Base-by-base conservation (phyloP, 805 yeast genomes). In the Candida parachauliodes region DNA sequence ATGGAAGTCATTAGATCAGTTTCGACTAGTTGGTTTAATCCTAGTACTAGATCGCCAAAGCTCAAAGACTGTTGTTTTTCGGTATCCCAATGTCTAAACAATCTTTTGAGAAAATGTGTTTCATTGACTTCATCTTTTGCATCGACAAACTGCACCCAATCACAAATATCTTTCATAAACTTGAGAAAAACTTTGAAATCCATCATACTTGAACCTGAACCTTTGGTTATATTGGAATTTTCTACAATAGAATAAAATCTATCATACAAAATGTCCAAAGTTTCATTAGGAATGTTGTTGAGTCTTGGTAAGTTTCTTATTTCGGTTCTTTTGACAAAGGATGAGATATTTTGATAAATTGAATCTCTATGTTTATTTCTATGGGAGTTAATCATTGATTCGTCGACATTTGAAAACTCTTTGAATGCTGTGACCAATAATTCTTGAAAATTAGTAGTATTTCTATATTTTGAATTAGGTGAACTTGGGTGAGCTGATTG, bases 261-360 rank as follows among this genome's bases (percentile, higher is more conserved):
- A 52, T 93, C 98, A 57, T 93, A 91, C 4, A 88, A 68, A 39
- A 83, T 76, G 3, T 88, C 77, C 12, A 88, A 47, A 26, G 85
- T 77, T 0, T 70, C 79, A 18, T 60, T 67, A 3, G 70, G 56
- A 23, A 91, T 61, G 52, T 83, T 76, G 18, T 70, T 72, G 1
- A 86, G 77, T 54, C 82, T 81, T 24, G 94, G 91, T 38, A 91
- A 65, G 58, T 88, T 89, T 47, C 98, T 72, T 28, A 93, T 57
- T 58, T 93, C 96, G 0, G 97, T 87, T 40, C 96, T 73, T 59
- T 91, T 93, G 24, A 93, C 94, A 65, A 91, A 91, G 1, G 80
- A 72, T 48, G 93, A 95, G 44, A 91, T 88, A 38, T 93, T 91
- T 49, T 76, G 85, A 52, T 85, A 79, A 30, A 93, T 91, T 31